phyloP scores from a whole-genome alignment of 148 eudicot genomes.

The Rhododendron mucronatum region DNA sequence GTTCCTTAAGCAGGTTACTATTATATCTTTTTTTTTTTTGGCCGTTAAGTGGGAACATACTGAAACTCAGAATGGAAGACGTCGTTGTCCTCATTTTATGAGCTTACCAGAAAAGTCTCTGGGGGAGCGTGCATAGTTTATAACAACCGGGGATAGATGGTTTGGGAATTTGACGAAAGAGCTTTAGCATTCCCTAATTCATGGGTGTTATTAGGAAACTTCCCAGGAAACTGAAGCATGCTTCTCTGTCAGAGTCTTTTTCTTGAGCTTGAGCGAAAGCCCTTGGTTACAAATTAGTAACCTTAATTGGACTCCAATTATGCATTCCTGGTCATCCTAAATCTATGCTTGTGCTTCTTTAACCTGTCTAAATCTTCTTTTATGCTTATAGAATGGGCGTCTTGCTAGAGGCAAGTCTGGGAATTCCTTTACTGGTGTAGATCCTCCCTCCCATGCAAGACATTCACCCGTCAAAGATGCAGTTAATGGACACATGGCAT shows the following conservation, averaged over 20 bases:
- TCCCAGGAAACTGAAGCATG: neutral
- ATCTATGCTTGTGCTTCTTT: neutral
- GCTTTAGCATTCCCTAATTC: neutral
- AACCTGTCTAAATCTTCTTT: slow-evolving; percentile 7
- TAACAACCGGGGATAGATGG: neutral
- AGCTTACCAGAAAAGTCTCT: neutral
- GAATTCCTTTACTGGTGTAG: slow-evolving; percentile 30
- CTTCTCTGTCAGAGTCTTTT: neutral
- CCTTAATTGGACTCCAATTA: neutral
- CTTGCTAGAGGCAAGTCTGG: slow-evolving; percentile 52
- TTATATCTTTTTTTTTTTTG: neutral
- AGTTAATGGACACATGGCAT: slow-evolving; percentile 54
- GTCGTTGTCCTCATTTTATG: neutral
- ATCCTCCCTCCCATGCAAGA: slow-evolving; percentile 49
- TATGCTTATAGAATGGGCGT: slow-evolving; percentile 42
- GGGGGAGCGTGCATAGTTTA: neutral
- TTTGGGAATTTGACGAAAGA: neutral
- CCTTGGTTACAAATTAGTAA: neutral
- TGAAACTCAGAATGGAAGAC: neutral
- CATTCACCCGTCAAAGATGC: slow-evolving; percentile 50
- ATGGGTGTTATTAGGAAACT: neutral
- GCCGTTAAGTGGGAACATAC: neutral
- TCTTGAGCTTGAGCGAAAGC: neutral
- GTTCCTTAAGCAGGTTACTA: neutral
- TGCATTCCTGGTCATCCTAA: neutral